Conservation (phyloP, 495 filamentous ascomycete genomes). For the Aspergillus incahuasiensis region DNA sequence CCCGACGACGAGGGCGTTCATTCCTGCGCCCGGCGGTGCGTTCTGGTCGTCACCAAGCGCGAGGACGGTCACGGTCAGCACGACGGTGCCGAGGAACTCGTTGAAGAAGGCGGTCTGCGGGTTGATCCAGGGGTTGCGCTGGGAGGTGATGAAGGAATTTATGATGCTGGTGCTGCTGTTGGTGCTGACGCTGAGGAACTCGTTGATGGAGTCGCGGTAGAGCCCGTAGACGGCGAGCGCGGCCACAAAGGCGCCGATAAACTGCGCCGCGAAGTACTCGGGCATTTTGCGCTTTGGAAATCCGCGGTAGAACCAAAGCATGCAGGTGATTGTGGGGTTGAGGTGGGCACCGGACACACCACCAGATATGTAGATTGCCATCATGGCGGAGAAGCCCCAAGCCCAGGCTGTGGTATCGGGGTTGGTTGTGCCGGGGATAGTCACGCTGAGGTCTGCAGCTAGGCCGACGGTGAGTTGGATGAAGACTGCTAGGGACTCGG, state of each 20-base stretch:
- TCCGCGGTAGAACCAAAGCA: constrained; percentile 48
- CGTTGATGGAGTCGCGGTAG: constrained; percentile 44
- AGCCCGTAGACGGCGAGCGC: constrained; percentile 43
- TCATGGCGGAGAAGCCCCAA: constrained; percentile 55
- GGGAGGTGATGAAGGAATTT: constrained; percentile 36
- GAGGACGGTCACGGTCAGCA: constrained; percentile 43
- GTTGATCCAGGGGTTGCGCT: constrained; percentile 41
- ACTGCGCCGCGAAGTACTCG: constrained; percentile 48
- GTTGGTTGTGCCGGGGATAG: constrained; percentile 35
- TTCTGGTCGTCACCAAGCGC: constrained; percentile 54
- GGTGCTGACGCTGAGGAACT: constrained; percentile 28
- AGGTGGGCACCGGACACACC: constrained; percentile 54
- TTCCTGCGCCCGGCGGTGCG: constrained; percentile 50
- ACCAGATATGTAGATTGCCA: constrained; percentile 53
- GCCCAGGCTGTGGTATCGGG: constrained; percentile 49
- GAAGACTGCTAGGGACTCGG: constrained; percentile 46
- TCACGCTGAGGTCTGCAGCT: constrained; percentile 45
- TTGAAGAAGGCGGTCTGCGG: constrained; percentile 46
- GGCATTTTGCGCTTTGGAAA: constrained; percentile 44
- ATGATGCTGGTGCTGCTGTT: constrained; percentile 30
- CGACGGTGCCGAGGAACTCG: constrained; percentile 45
- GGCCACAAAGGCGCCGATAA: constrained; percentile 42
- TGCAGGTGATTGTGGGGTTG: constrained; percentile 47
- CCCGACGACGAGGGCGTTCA: constrained; percentile 47
- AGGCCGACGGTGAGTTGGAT: constrained; percentile 44